phyloP scores from a whole-genome alignment of 2,329 filamentous ascomycete genomes.

The Cucurbitaria berberidis region DNA sequence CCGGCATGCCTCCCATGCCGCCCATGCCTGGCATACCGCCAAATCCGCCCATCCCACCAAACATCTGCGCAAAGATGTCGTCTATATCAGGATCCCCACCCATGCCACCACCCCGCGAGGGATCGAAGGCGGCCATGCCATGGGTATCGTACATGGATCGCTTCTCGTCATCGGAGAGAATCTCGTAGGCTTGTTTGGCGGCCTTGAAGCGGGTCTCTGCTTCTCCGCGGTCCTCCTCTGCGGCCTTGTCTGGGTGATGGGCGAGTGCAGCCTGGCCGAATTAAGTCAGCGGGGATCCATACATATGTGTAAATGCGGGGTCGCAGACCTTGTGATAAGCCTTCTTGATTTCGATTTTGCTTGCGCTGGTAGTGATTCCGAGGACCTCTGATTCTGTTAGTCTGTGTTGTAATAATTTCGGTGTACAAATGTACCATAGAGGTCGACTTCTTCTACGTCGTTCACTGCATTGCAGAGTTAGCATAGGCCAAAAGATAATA shows the following conservation, averaged over 20 bases:
- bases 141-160: conserved; percentile 89
- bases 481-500: neutral
- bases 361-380: conserved; percentile 73
- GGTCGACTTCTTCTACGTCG: conserved; percentile 60
- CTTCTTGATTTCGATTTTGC: conserved; percentile 86
- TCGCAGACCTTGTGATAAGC: conserved; percentile 85
- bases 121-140: conserved; percentile 95
- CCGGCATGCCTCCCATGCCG: conserved; percentile 61
- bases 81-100: conserved; percentile 79
- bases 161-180: conserved; percentile 94
- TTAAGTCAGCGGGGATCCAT: conserved; percentile 4
- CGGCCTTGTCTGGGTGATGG: conserved; percentile 94
- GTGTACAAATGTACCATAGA: conserved; percentile 56
- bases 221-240: conserved; percentile 80
- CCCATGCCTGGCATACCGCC: conserved; percentile 63
- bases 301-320: neutral
- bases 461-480: conserved; percentile 5
- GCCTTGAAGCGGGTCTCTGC: conserved; percentile 93
- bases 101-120: conserved; percentile 68
- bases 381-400: conserved; percentile 71
- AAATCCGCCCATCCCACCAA: conserved; percentile 59
- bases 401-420: neutral
- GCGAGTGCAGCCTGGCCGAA: conserved; percentile 74
- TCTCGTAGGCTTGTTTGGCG: conserved; percentile 94
- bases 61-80: conserved; percentile 93